Percentiles rank a stretch among this genome's conserved stretches.
These are phyloP conservation scores for Candida germanica DNA, from an alignment of 805 yeast genomes.

Conservation along the genomic window DNA sequence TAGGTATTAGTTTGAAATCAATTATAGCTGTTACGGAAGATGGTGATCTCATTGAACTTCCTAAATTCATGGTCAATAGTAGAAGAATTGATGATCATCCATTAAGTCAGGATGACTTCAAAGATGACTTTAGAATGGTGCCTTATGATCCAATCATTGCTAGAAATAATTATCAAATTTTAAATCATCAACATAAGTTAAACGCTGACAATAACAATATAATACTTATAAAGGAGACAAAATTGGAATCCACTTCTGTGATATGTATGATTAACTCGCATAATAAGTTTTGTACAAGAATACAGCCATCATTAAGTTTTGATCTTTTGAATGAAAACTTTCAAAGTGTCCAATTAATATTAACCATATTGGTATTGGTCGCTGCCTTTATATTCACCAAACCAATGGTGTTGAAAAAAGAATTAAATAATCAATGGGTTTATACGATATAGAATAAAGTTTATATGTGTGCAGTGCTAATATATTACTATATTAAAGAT, in stretches of 20 bases:
- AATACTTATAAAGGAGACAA: slow-evolving; percentile 45
- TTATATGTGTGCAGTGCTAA: too few relatives aligned
- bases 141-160: slow-evolving; percentile 66
- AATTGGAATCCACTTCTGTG: slow-evolving; percentile 77
- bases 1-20: slow-evolving; percentile 45
- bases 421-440: slow-evolving; percentile 54
- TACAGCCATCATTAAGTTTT: slow-evolving; percentile 80
- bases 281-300: slow-evolving; percentile 73
- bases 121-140: slow-evolving; percentile 52
- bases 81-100: slow-evolving; percentile 61
- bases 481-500: slow-evolving; percentile 7
- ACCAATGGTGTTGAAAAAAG: slow-evolving; percentile 56
- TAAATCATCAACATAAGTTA: slow-evolving; percentile 39
- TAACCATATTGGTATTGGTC: slow-evolving; percentile 55
- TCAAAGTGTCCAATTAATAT: slow-evolving; percentile 58
- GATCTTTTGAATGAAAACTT: slow-evolving; percentile 70
- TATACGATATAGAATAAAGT: slow-evolving; percentile 16
- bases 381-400: slow-evolving; percentile 45
- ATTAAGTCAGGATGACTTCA: slow-evolving; percentile 49
- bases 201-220: slow-evolving; percentile 15
- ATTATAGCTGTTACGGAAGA: slow-evolving; percentile 54
- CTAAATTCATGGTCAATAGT: slow-evolving; percentile 65
- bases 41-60: slow-evolving; percentile 67
- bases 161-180: slow-evolving; percentile 30
- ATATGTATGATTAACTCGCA: slow-evolving; percentile 57